These are phyloP conservation scores for Limtongia smithiae DNA, from an alignment of 805 yeast species.

Conservation along the genomic window DNA sequence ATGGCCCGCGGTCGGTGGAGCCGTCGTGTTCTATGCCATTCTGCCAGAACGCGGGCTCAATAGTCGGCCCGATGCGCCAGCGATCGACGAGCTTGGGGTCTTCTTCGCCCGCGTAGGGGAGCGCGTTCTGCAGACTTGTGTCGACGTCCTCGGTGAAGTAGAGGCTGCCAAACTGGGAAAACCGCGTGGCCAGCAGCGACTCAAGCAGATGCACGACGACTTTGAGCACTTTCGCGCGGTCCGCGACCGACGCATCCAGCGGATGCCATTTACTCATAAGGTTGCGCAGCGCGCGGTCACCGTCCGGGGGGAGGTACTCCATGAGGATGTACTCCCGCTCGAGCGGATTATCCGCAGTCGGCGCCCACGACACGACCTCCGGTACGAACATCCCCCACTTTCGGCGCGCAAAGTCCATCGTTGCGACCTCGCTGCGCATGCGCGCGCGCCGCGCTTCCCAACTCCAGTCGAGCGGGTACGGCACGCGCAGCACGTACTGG, in stretches of 20 bases:
- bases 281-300: conserved; percentile 51
- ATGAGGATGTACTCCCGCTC: conserved; percentile 73
- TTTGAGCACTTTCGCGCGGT: conserved; percentile 52
- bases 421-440: conserved; percentile 87
- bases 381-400: conserved; percentile 72
- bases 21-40: conserved; percentile 53
- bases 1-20: conserved; percentile 66
- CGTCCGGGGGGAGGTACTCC: conserved; percentile 51
- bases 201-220: conserved; percentile 69
- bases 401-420: conserved; percentile 71
- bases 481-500: conserved; percentile 70
- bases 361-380: conserved; percentile 62
- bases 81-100: conserved; percentile 53
- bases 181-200: conserved; percentile 52
- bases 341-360: conserved; percentile 60
- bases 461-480: conserved; percentile 71
- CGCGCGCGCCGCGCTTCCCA: conserved; percentile 50
- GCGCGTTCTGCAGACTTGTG: conserved; percentile 42
- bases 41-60: conserved; percentile 75
- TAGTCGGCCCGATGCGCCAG: conserved; percentile 90
- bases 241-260: conserved; percentile 46
- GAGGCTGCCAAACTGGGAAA: conserved; percentile 75
- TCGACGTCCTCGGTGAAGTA: conserved; percentile 71
- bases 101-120: conserved; percentile 62
- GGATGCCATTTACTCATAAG: conserved; percentile 93